These are phyloP conservation scores for Epicoccum nigrum DNA, from an alignment of 2,329 filamentous ascomycete species.

Conservation along the genomic window DNA sequence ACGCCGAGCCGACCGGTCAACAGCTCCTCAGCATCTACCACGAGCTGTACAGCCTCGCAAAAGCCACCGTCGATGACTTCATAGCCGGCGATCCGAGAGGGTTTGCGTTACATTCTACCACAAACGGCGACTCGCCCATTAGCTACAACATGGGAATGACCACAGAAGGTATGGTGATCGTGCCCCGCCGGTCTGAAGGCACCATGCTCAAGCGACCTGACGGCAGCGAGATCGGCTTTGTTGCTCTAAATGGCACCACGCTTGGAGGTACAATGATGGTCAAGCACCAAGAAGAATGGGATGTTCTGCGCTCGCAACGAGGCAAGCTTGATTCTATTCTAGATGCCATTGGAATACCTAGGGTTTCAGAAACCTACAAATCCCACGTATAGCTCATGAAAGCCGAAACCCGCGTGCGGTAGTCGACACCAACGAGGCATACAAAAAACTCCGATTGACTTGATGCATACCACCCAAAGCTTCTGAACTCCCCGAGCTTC, in stretches of 20 bases:
- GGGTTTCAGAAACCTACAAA: constrained; percentile 3
- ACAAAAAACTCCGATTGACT: too few relatives aligned
- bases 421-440: too few relatives aligned
- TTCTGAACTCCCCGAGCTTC: too few relatives aligned
- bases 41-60: constrained; percentile 42
- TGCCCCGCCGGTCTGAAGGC: constrained; percentile 57
- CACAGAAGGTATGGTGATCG: constrained; percentile 59
- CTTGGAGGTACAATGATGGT: constrained; percentile 65
- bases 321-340: constrained; percentile 54
- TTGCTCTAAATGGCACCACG: constrained; percentile 63
- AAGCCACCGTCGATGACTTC: constrained; percentile 49
- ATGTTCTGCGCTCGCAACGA: constrained; percentile 51
- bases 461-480: too few relatives aligned
- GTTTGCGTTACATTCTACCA: constrained; percentile 31
- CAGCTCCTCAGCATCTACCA: constrained; percentile 45
- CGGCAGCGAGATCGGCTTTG: constrained; percentile 48
- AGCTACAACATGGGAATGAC: constrained; percentile 67
- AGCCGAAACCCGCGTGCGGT: too few relatives aligned
- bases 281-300: constrained; percentile 61
- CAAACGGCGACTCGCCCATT: constrained; percentile 52
- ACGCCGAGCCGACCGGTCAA: constrained; percentile 47
- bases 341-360: constrained; percentile 43
- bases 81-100: constrained; percentile 44
- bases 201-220: constrained; percentile 49
- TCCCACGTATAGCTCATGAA: constrained; percentile 12